phyloP scores from a whole-genome alignment of 805 yeast species.

The Ogataea trehalophila region DNA sequence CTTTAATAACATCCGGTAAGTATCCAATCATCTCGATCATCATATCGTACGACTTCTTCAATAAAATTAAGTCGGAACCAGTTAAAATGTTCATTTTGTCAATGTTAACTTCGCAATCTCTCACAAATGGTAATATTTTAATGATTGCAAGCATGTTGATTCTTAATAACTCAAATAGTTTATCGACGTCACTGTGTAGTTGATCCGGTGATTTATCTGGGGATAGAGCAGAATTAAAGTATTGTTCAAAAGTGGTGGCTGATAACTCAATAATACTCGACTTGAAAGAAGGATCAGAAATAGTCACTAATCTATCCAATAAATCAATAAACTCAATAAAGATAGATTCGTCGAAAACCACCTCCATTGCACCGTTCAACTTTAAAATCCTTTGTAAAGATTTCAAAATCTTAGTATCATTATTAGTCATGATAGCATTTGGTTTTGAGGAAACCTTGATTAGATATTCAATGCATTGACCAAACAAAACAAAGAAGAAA shows the following conservation, averaged over 20 bases:
- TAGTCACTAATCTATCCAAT: conserved; percentile 63
- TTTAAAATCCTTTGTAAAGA: conserved; percentile 55
- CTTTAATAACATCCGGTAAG: conserved; percentile 64
- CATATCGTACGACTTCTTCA: conserved; percentile 45
- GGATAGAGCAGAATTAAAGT: conserved; percentile 34
- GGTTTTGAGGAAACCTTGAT: conserved; percentile 35
- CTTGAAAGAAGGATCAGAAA: conserved; percentile 48
- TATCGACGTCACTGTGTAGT: conserved; percentile 59
- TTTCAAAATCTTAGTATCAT: conserved; percentile 33
- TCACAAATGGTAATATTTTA: conserved; percentile 53
- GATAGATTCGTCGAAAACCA: conserved; percentile 60
- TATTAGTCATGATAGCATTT: conserved; percentile 13
- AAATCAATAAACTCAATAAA: conserved; percentile 74
- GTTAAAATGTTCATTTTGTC: conserved; percentile 20
- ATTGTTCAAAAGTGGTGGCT: conserved; percentile 36
- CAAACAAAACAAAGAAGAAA: conserved; percentile 74
- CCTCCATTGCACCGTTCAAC: conserved; percentile 49
- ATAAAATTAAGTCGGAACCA: conserved; percentile 33
- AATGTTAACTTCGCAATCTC: conserved; percentile 36
- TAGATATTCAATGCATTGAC: conserved; percentile 77
- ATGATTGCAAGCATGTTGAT: conserved; percentile 62
- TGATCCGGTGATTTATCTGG: conserved; percentile 31
- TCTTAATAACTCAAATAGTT: conserved; percentile 75
- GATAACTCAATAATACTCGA: conserved; percentile 44
- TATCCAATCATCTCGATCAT: conserved; percentile 57